Evolutionary conservation across 202 grass and related monocot genomes (phyloP), one percentile per base, ranked within the genome.

Genomic region (Schoenoplectus triqueter): DNA sequence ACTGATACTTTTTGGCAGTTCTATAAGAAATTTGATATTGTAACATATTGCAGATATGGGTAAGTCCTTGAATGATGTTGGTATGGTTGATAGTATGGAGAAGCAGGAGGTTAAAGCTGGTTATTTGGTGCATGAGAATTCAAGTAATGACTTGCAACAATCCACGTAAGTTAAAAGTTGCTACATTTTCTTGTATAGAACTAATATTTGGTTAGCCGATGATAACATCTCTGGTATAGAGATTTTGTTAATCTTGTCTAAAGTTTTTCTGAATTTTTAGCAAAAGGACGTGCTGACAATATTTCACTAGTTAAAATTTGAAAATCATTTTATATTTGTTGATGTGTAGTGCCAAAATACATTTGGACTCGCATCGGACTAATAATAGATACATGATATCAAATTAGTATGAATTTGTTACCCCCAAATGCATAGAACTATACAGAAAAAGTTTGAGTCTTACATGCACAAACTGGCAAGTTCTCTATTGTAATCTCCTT

Each of bases 81-180:
- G 89, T 92, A 82, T 90, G 71, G 70, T 85, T 78, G 60, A 88
- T 73, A 18, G 47, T 65, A 83, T 83, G 52, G 87, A 84, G 64
- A 80, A 79, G 86, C 80, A 81, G 20, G 87, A 87, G 77, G 64
- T 52, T 17, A 68, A 52, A 73, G 84, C 64, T 63, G 73, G 74
- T 74, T 66, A 47, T 88, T 66, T 81, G 59, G 85, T 80, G 70
- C 69, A 66, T 9, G 61, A 51, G 50, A 81, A 90, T 51, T 86
- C 76, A 40, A 41, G 71, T 49, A 66, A 82, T 83, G 66, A 56
- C 46, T 52, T 47, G 2, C 80, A 82, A 40, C 19, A 69, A 85
- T 41, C 65, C 20, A 82, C 81, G 95, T 98, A 83, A 91, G 89
- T 52, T 19, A 6, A 54, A 78, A 11, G 67, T 54, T 80, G 11